A percentile compares a stretch with the other conserved stretches of the same genome.
These are phyloP conservation scores for Spathaspora boniae DNA, from an alignment of 805 yeast species.

Conservation along the genomic window DNA sequence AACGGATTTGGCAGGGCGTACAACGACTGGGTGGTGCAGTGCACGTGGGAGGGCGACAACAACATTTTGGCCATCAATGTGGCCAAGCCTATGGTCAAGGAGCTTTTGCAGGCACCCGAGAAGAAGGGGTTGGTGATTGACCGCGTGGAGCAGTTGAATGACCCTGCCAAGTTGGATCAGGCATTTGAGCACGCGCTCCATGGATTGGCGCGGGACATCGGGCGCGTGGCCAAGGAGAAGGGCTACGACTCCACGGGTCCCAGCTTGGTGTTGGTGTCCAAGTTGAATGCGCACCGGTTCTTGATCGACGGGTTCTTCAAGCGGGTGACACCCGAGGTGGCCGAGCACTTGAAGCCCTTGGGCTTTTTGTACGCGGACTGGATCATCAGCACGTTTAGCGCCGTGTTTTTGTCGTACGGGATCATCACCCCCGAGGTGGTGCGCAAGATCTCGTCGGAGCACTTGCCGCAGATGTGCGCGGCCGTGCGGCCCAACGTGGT, in stretches of 20 bases:
- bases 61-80: conserved; percentile 40
- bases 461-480: conserved; percentile 29
- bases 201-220: conserved; percentile 29
- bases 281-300: conserved; percentile 43
- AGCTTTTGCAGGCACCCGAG: conserved; percentile 34
- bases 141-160: conserved; percentile 22
- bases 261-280: conserved; percentile 37
- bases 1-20: conserved; percentile 43
- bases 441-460: conserved; percentile 21
- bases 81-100: conserved; percentile 47
- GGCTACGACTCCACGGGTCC: conserved; percentile 34
- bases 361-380: conserved; percentile 32
- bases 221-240: conserved; percentile 18
- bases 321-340: conserved; percentile 19
- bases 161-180: conserved; percentile 27
- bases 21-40: conserved; percentile 46
- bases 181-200: conserved; percentile 40
- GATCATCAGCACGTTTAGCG: conserved; percentile 30
- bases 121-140: conserved; percentile 36
- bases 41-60: conserved; percentile 51
- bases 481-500: conserved; percentile 39
- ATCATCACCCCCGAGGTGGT: conserved; percentile 30
- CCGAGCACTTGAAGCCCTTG: conserved; percentile 29
- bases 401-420: conserved; percentile 34
- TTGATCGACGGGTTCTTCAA: conserved; percentile 28